Evolutionary conservation across 2,329 filamentous ascomycete species (phyloP), one percentile per base, ranked within the genome.

Genomic region (Monosporascus sp.): DNA sequence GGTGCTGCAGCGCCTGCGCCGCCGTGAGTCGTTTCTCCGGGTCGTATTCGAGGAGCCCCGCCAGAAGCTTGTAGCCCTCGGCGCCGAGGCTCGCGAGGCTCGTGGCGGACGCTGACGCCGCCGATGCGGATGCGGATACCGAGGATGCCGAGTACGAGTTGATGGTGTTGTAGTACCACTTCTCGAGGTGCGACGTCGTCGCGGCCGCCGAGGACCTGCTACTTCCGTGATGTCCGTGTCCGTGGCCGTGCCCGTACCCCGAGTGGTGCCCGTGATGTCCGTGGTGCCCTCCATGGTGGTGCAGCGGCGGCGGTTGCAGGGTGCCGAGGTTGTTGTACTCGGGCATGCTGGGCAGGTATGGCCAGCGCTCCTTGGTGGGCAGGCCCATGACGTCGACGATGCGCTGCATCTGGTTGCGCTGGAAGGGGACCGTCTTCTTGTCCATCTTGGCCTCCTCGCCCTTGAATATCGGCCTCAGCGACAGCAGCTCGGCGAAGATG

Each of bases 391-490:
- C 91, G 67, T 99, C 94, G 38, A 96, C 90, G 63, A 99, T 99
- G 73, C 96, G 97, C 67, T 94, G 91, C 93, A 99, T 97, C 74
- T 99, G 94, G 65, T 97, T 97, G 16, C 92, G 84, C 71, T 99
- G 94, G 63, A 99, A 99, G 0, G 94, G 94, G 0, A 97, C 92
- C 0, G 89, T 94, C 74, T 97, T 97, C 72, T 99, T 99, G 71
- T 99, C 94, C 88, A 97, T 97, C 74, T 99, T 99, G 17, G 94
- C 94, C 72, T 99, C 94, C 67, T 99, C 94, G 0, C 94, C 94
- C 68, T 99, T 99, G 72, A 99, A 99, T 52, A 99, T 97, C 0
- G 94, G 94, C 1, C 93, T 82, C 3, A 99, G 75, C 1, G 89
- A 92, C 0, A 99, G 75, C 3, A 99, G 78, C 70, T 99, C 94